These are phyloP conservation scores for Salix dunnii DNA, from an alignment of 345 rosid species.

Conservation along the genomic window DNA sequence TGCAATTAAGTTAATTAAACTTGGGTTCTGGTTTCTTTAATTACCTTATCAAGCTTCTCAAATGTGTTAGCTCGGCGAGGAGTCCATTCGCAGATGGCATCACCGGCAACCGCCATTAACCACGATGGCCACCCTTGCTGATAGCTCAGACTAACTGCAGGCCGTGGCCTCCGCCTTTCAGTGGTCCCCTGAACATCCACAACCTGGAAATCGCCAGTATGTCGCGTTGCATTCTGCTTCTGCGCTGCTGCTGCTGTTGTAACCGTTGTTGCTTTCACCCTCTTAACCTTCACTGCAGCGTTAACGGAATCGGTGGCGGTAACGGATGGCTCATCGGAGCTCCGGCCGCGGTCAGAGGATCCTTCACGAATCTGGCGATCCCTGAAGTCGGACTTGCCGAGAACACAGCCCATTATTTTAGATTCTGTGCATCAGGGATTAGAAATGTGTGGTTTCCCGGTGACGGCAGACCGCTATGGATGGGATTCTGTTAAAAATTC, in stretches of 20 bases:
- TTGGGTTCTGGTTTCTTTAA: background rate
- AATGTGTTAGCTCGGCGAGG: conserved; percentile 79
- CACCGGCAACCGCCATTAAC: conserved; percentile 74
- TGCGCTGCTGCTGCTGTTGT: background rate
- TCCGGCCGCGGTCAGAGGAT: conserved; percentile 28
- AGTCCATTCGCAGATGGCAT: conserved; percentile 64
- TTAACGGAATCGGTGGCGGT: conserved; percentile 29
- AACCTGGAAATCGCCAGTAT: conserved; percentile 36
- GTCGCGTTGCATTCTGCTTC: conserved; percentile 28
- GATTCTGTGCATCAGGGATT: conserved; percentile 15
- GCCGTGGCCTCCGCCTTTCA: conserved; percentile 32
- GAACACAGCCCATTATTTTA: conserved; percentile 61
- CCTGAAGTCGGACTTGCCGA: conserved; percentile 33
- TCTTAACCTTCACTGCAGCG: conserved; percentile 20
- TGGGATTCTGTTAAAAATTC: background rate
- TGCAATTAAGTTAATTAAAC: background rate
- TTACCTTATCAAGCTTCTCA: conserved; percentile 86
- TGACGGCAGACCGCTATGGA: background rate
- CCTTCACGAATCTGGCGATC: conserved; percentile 26
- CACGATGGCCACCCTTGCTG: conserved; percentile 82
- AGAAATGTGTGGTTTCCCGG: conserved; percentile 14
- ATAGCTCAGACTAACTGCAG: conserved; percentile 20
- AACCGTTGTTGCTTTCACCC: conserved; percentile 6
- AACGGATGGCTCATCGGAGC: conserved; percentile 29
- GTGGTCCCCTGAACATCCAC: conserved; percentile 22